Evolutionary conservation across 148 eudicot genomes (phyloP).

Genomic region (Gaultheria prostrata): DNA sequence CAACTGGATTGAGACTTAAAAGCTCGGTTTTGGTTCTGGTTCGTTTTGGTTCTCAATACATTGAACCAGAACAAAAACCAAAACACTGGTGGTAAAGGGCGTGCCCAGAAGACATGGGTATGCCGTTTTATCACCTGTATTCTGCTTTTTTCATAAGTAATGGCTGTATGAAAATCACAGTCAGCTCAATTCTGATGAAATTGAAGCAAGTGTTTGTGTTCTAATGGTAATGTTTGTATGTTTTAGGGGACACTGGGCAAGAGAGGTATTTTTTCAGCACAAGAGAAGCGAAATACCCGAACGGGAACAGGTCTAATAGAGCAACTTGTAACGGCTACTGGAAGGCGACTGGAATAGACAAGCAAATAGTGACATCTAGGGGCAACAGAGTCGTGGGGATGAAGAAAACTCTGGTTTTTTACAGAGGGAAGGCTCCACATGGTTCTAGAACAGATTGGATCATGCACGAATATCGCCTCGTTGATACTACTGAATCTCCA

Average conservation of each 20-base stretch:
- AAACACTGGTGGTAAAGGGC: not conserved
- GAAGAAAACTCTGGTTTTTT: constrained; percentile 93
- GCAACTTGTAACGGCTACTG: constrained; percentile 87
- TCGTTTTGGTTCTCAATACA: not conserved
- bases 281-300: constrained; percentile 84
- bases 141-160: not conserved
- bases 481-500: constrained; percentile 6
- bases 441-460: constrained; percentile 89
- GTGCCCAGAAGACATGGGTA: not conserved
- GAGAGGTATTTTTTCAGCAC: constrained; percentile 95
- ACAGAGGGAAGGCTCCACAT: constrained; percentile 83
- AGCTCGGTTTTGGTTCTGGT: not conserved
- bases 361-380: constrained; percentile 41
- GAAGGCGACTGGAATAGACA: constrained; percentile 93
- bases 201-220: not conserved
- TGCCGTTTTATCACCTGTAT: not conserved
- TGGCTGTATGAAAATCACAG: not conserved
- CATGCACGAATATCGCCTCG: constrained; percentile 91
- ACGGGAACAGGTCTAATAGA: constrained; percentile 88
- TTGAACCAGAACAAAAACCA: not conserved
- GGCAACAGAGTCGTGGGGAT: constrained; percentile 55
- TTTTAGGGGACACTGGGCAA: constrained; percentile 56
- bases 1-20: not conserved
- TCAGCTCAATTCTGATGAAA: not conserved
- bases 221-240: not conserved